A percentile compares a stretch with the other conserved stretches of the same genome.
phyloP scores from a whole-genome alignment of 331 rosid genomes.

The Acacia pycnantha region DNA sequence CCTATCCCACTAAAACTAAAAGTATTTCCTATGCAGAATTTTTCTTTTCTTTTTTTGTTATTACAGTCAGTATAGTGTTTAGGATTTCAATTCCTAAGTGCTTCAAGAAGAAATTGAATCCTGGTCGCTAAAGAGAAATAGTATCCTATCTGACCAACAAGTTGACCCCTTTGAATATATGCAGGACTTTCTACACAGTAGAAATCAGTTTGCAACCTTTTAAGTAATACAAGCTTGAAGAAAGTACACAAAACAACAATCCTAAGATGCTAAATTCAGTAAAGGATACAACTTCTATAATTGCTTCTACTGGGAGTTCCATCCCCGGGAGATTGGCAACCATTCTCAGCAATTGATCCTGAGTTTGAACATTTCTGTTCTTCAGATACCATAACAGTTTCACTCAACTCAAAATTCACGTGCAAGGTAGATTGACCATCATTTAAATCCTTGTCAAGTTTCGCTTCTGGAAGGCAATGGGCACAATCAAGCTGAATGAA shows the following conservation, averaged over 20 bases:
- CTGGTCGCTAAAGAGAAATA: neutral
- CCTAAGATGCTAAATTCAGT: slow-evolving; percentile 12
- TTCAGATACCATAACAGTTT: slow-evolving; percentile 33
- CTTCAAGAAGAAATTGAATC: neutral
- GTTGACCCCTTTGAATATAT: neutral
- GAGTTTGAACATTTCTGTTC: slow-evolving; percentile 32
- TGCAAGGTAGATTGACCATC: slow-evolving; percentile 31
- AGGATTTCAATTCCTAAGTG: neutral
- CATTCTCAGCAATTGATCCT: slow-evolving; percentile 34
- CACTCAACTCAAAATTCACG: slow-evolving; percentile 39
- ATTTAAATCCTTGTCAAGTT: slow-evolving; percentile 26
- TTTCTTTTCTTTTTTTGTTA: neutral
- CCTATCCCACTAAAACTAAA: neutral
- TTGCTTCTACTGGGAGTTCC: slow-evolving; percentile 31
- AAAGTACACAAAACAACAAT: slow-evolving; percentile 5
- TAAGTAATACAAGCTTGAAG: slow-evolving; percentile 2
- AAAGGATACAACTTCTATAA: slow-evolving; percentile 58
- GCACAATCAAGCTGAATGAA: neutral
- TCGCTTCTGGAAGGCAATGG: slow-evolving; percentile 1
- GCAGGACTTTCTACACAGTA: neutral
- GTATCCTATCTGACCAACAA: neutral
- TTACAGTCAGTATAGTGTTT: neutral
- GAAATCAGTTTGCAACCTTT: neutral
- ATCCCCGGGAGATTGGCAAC: slow-evolving; percentile 31
- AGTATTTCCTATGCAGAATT: neutral